phyloP scores from a whole-genome alignment of 208 protist genomes.

The Blechomonas ayalai region DNA sequence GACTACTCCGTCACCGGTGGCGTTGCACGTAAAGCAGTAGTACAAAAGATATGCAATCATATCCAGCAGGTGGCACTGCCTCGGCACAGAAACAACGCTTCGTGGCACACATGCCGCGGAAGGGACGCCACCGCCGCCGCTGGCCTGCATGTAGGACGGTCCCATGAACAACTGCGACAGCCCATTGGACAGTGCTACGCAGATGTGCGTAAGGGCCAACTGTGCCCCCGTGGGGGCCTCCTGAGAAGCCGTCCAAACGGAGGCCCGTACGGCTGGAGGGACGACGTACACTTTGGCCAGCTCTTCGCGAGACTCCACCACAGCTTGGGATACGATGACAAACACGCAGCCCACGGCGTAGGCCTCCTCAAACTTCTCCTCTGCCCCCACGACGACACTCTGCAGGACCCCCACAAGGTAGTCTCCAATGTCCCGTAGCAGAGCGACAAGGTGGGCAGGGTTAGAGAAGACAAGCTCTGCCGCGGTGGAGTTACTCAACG shows the following conservation, averaged over 20 bases:
- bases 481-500: conserved; percentile 16
- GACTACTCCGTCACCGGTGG: not conserved
- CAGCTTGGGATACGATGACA: conserved; percentile 45
- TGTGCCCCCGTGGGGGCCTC: conserved; percentile 24
- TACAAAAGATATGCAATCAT: conserved; percentile 42
- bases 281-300: conserved; percentile 25
- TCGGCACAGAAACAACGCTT: conserved; percentile 2
- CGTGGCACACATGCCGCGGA: conserved; percentile 1
- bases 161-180: conserved; percentile 16
- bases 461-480: conserved; percentile 61
- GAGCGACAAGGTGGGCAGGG: conserved; percentile 21
- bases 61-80: conserved; percentile 44
- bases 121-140: not conserved
- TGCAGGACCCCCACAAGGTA: conserved; percentile 22
- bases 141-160: not conserved
- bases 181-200: conserved; percentile 20
- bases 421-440: conserved; percentile 36
- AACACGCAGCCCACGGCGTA: conserved; percentile 50
- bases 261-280: conserved; percentile 9
- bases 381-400: conserved; percentile 32
- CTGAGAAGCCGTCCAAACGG: conserved; percentile 50
- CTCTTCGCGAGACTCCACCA: conserved; percentile 61
- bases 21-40: conserved; percentile 50
- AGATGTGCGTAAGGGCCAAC: conserved; percentile 25
- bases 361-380: conserved; percentile 48